phyloP scores from a whole-genome alignment of 371 early-diverging fungal genomes.

The Phascolomyces articulosus region DNA sequence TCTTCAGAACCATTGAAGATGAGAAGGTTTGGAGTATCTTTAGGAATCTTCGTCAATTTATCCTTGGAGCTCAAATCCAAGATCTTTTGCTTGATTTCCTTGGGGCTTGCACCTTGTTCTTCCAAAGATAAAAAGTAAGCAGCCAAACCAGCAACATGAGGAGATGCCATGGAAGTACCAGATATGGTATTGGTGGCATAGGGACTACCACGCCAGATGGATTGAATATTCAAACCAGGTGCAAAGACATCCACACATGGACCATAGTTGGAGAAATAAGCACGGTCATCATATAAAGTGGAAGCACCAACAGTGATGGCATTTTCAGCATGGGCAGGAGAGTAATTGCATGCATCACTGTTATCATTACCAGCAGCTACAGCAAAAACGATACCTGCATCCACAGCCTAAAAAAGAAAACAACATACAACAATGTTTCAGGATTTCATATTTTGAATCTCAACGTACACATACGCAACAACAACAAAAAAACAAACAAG shows the following conservation, averaged over 20 bases:
- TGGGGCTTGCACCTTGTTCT: conserved; percentile 68
- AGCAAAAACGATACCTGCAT: conserved; percentile 83
- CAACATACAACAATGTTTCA: background rate
- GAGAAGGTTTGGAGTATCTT: conserved; percentile 79
- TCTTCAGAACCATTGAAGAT: conserved; percentile 65
- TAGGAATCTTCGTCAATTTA: conserved; percentile 64
- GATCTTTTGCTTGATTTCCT: conserved; percentile 81
- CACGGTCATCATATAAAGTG: conserved; percentile 77
- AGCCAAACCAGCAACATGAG: conserved; percentile 95
- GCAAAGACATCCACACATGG: conserved; percentile 92
- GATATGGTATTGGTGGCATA: conserved; percentile 83
- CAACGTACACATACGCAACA: too few relatives aligned
- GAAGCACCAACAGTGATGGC: conserved; percentile 98
- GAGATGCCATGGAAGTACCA: conserved; percentile 99
- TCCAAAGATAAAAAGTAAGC: conserved; percentile 78
- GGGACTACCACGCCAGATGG: conserved; percentile 84
- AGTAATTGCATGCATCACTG: conserved; percentile 91
- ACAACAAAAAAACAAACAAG: background rate
- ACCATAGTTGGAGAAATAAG: conserved; percentile 91
- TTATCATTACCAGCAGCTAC: conserved; percentile 98
- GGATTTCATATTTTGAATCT: background rate
- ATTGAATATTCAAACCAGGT: conserved; percentile 89
- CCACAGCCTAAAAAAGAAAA: conserved; percentile 56
- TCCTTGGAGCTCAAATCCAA: conserved; percentile 68
- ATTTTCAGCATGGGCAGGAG: conserved; percentile 86